A percentile compares a stretch with the other conserved stretches of the same genome.
These are phyloP conservation scores for Blepharisma stoltei DNA, from an alignment of 73 alveolate species.

Conservation along the genomic window DNA sequence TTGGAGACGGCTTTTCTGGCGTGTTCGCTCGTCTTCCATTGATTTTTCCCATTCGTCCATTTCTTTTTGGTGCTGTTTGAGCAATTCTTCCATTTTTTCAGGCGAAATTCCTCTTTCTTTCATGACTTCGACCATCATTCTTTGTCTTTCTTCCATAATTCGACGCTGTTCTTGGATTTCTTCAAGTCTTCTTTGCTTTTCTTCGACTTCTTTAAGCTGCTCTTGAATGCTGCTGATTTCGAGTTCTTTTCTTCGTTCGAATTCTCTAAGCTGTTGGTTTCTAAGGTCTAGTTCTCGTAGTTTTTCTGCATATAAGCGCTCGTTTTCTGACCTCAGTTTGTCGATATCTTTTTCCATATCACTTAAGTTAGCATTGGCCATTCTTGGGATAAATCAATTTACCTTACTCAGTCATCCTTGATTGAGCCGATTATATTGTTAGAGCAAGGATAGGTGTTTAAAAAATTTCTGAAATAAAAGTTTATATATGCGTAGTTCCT, in stretches of 20 bases:
- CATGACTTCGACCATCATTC: constrained; percentile 21
- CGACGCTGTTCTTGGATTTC: constrained; percentile 24
- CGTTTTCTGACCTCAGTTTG: constrained; percentile 1
- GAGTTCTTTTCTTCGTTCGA: not conserved
- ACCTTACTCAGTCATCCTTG: too few relatives aligned
- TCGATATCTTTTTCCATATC: constrained; percentile 17
- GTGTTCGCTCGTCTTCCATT: constrained; percentile 1
- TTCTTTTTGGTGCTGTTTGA: constrained; percentile 20
- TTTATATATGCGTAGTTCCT: too few relatives aligned
- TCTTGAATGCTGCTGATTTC: not conserved
- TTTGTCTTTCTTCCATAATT: constrained; percentile 25
- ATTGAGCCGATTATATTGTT: too few relatives aligned
- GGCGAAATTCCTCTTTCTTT: constrained; percentile 27
- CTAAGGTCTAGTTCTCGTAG: constrained; percentile 5
- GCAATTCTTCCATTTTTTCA: constrained; percentile 24
- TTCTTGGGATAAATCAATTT: too few relatives aligned
- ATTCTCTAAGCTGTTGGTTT: not conserved
- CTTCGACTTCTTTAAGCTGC: constrained; percentile 6
- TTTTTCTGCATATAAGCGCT: not conserved
- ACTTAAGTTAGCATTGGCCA: constrained; percentile 7
- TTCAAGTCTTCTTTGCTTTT: constrained; percentile 13
- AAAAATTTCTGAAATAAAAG: too few relatives aligned
- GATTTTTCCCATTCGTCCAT: constrained; percentile 32
- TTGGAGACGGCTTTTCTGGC: not conserved
- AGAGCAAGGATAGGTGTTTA: too few relatives aligned